phyloP scores from a whole-genome alignment of 2,329 filamentous ascomycete genomes.

The Aquanectria penicillioides region DNA sequence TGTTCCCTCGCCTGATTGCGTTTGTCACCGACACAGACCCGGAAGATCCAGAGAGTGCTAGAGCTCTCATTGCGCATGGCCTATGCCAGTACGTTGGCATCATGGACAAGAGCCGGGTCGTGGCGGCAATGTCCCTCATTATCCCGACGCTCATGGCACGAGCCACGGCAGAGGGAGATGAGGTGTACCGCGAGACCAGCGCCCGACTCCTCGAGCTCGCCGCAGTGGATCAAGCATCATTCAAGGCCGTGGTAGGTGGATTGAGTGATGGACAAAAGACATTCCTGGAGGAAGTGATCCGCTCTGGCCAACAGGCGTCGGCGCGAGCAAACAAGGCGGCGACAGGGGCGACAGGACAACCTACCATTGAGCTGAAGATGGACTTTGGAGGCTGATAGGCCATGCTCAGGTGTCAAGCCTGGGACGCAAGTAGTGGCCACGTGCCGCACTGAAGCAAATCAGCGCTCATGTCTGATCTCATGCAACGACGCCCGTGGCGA shows the following conservation, averaged over 20 bases:
- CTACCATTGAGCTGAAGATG: constrained; percentile 95
- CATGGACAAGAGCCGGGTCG: constrained; percentile 55
- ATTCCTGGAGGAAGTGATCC: constrained; percentile 85
- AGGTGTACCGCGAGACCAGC: constrained; percentile 77
- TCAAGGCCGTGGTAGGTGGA: constrained; percentile 76
- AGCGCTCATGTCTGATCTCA: no score
- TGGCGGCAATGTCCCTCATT: constrained; percentile 77
- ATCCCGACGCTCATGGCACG: constrained; percentile 80
- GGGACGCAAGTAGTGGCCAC: neutral
- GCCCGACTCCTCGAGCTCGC: constrained; percentile 83
- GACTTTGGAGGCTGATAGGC: constrained; percentile 71
- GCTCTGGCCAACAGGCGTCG: constrained; percentile 65
- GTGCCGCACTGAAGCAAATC: neutral
- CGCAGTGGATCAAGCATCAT: constrained; percentile 75
- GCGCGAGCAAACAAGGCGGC: constrained; percentile 51
- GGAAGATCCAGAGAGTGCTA: constrained; percentile 83
- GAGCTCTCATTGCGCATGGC: constrained; percentile 76
- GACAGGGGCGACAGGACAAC: constrained; percentile 64
- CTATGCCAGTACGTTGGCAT: constrained; percentile 76
- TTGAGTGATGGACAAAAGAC: constrained; percentile 77
- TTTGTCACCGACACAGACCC: constrained; percentile 77
- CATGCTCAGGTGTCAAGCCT: constrained; percentile 1
- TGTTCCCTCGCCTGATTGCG: constrained; percentile 78
- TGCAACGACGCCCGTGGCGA: no score
- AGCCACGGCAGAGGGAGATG: constrained; percentile 71